These are phyloP conservation scores for Collybia sp. DNA, from an alignment of 768 basidiomycete genomes.

Conservation along the genomic window DNA sequence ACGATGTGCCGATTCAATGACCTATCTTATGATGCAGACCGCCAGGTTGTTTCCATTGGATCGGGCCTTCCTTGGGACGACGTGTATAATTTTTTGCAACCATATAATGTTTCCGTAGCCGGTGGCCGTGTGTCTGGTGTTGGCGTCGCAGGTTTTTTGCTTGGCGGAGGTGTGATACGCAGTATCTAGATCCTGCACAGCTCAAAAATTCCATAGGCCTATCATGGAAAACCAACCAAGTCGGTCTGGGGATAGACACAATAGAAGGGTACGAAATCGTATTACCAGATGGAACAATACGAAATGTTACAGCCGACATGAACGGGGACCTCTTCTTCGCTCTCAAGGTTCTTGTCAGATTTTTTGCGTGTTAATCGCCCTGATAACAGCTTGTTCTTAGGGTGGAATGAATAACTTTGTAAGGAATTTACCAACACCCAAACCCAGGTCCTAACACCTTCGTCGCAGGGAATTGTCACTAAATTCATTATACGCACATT, in stretches of 20 bases:
- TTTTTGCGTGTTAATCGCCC: neutral
- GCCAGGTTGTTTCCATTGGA: conserved; percentile 13
- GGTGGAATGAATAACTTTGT: too few relatives aligned
- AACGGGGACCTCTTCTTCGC: conserved; percentile 21
- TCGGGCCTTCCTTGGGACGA: conserved; percentile 35
- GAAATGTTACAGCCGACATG: conserved; percentile 9
- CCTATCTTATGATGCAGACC: conserved; percentile 16
- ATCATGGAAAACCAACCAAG: conserved; percentile 46
- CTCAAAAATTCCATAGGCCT: conserved; percentile 25
- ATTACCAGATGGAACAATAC: conserved; percentile 34
- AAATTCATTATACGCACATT: too few relatives aligned
- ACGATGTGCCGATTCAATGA: conserved; percentile 24
- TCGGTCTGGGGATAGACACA: conserved; percentile 40
- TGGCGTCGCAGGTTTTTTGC: neutral
- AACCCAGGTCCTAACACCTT: too few relatives aligned
- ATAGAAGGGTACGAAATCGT: conserved; percentile 39
- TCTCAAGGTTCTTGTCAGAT: conserved; percentile 7
- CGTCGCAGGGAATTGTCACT: too few relatives aligned
- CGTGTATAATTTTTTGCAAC: conserved; percentile 35
- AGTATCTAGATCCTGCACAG: too few relatives aligned
- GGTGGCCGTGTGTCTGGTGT: neutral
- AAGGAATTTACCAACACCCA: too few relatives aligned
- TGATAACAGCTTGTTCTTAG: too few relatives aligned
- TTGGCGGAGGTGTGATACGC: neutral
- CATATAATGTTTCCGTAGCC: conserved; percentile 21